These are phyloP conservation scores for Rhytidhysteron rufulum DNA, from an alignment of 2,329 filamentous ascomycete species.

Conservation along the genomic window DNA sequence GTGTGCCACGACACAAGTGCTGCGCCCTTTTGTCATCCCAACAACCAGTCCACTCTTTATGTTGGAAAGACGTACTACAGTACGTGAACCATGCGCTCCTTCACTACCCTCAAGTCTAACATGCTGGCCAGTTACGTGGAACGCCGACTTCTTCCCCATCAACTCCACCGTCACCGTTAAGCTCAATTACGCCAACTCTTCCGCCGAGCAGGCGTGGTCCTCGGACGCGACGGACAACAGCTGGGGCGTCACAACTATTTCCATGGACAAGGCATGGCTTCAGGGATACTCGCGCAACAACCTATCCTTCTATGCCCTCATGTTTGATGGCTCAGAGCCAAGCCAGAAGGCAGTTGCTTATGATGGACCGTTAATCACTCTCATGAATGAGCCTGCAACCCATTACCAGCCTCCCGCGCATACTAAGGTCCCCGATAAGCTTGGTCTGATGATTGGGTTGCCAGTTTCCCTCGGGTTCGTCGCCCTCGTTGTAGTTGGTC, in stretches of 20 bases:
- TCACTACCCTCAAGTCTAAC: neutral
- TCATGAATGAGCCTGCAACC: slow-evolving; percentile 29
- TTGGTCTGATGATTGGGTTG: slow-evolving; percentile 40
- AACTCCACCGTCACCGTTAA: slow-evolving; percentile 23
- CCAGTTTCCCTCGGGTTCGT: slow-evolving; percentile 38
- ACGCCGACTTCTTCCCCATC: slow-evolving; percentile 16
- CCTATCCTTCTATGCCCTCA: slow-evolving; percentile 35
- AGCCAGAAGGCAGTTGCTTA: slow-evolving; percentile 20
- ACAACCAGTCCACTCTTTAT: slow-evolving; percentile 28
- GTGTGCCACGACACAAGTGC: slow-evolving; percentile 21
- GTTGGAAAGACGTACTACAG: slow-evolving; percentile 37
- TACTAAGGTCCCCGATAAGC: slow-evolving; percentile 18
- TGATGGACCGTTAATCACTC: slow-evolving; percentile 34
- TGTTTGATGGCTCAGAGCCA: slow-evolving; percentile 14
- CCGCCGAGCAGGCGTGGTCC: slow-evolving; percentile 31
- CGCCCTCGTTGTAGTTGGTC: slow-evolving; percentile 31
- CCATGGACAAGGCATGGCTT: slow-evolving; percentile 39
- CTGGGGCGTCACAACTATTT: slow-evolving; percentile 36
- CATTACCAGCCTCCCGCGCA: slow-evolving; percentile 29
- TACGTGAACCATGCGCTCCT: neutral
- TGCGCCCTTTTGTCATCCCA: slow-evolving; percentile 34
- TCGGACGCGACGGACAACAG: slow-evolving; percentile 34
- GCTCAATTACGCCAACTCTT: slow-evolving; percentile 33
- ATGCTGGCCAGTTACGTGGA: slow-evolving; percentile 16
- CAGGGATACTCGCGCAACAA: slow-evolving; percentile 35